Evolutionary conservation across 257 asterid genomes (phyloP).

Genomic region (Gynochthodes officinalis): DNA sequence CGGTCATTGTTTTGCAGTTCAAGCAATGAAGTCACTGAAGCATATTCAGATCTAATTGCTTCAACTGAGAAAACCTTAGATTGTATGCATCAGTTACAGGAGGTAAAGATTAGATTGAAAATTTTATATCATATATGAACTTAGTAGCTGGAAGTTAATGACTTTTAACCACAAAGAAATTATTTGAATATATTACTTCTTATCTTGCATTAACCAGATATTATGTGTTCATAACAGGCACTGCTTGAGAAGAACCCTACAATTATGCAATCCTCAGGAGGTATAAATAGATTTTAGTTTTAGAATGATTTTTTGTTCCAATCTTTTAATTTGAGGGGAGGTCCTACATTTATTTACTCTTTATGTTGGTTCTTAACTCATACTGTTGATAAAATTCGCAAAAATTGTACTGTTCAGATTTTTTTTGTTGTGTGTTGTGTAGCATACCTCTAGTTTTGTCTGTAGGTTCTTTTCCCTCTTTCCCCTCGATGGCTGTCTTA

Average conservation of each 20-base stretch:
- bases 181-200: neutral
- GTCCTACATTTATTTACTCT: neutral
- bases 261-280: conserved; percentile 50
- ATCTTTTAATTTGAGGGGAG: neutral
- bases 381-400: neutral
- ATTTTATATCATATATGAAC: neutral
- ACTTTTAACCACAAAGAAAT: neutral
- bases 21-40: conserved; percentile 50
- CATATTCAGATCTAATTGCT: conserved; percentile 65
- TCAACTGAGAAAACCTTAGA: conserved; percentile 77
- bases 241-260: conserved; percentile 70
- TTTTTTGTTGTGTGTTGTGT: neutral
- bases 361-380: neutral
- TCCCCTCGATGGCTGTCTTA: neutral
- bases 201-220: neutral
- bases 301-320: neutral
- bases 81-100: conserved; percentile 69
- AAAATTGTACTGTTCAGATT: neutral
- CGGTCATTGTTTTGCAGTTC: conserved; percentile 58
- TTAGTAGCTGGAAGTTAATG: neutral
- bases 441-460: neutral
- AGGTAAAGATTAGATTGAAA: conserved; percentile 37
- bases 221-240: conserved; percentile 49
- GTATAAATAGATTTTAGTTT: conserved; percentile 31
- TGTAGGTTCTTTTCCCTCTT: neutral